Percentiles rank a stretch among this genome's conserved stretches.
Conservation (phyloP, 2,329 filamentous ascomycete genomes). For the Delphinella strobiligena region DNA sequence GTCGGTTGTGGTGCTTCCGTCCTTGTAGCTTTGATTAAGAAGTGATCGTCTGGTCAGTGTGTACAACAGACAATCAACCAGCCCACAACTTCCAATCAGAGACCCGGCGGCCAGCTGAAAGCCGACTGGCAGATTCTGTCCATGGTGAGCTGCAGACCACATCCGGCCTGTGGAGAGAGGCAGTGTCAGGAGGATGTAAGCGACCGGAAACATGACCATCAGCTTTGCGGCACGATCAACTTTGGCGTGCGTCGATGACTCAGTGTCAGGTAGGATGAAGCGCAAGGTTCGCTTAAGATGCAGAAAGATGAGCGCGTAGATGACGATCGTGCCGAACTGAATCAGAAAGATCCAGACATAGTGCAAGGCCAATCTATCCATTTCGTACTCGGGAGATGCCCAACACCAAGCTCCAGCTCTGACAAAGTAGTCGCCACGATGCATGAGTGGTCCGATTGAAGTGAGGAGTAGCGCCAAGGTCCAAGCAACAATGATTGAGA, state of each 20-base stretch:
- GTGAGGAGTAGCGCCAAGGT: constrained; percentile 46
- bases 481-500: constrained; percentile 41
- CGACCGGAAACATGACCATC: constrained; percentile 54
- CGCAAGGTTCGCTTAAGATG: constrained; percentile 14
- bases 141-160: constrained; percentile 44
- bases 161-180: constrained; percentile 55
- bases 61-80: constrained; percentile 48
- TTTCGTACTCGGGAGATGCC: constrained; percentile 44
- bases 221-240: constrained; percentile 39
- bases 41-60: constrained; percentile 44
- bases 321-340: constrained; percentile 39
- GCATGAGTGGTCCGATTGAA: constrained; percentile 36
- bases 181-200: constrained; percentile 57
- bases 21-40: constrained; percentile 27
- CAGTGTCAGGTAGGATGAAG: constrained; percentile 6
- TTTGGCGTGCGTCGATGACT: constrained; percentile 9
- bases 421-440: constrained; percentile 42
- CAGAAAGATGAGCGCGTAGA: constrained; percentile 30
- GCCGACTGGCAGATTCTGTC: constrained; percentile 19
- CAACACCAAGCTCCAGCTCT: constrained; percentile 58
- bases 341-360: constrained; percentile 53
- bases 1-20: constrained; percentile 2
- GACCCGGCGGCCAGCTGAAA: constrained; percentile 41
- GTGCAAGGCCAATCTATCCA: constrained; percentile 47
- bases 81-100: constrained; percentile 46